These are phyloP conservation scores for Hypoxylon sp. DNA, from an alignment of 2,329 filamentous ascomycete genomes.

Conservation along the genomic window DNA sequence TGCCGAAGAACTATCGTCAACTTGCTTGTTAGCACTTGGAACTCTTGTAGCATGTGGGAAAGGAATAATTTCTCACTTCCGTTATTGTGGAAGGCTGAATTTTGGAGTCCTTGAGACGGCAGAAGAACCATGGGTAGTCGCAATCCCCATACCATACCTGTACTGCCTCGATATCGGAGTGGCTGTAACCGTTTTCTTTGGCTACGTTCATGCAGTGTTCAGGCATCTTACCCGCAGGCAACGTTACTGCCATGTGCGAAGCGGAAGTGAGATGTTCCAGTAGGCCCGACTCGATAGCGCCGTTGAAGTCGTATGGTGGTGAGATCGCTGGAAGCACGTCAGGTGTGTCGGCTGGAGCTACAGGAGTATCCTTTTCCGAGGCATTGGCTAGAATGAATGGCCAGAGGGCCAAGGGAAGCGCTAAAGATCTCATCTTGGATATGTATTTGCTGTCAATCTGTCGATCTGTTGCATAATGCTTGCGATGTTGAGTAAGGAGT, in stretches of 20 bases:
- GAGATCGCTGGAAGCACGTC: conserved; percentile 2
- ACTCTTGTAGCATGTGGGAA: not conserved
- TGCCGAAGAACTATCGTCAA: conserved; percentile 16
- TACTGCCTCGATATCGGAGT: conserved; percentile 20
- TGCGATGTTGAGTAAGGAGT: not conserved
- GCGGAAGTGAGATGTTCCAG: conserved; percentile 1
- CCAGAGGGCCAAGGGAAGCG: not conserved
- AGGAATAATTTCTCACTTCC: conserved; percentile 1
- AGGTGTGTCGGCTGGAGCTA: not conserved
- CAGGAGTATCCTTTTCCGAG: not conserved
- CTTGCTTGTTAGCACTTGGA: not conserved
- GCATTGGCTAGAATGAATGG: not conserved
- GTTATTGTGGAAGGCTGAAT: conserved; percentile 1
- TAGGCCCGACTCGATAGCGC: conserved; percentile 11
- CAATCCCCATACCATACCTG: conserved; percentile 19
- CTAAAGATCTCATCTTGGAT: conserved; percentile 1
- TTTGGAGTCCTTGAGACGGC: conserved; percentile 12
- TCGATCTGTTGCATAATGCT: not conserved
- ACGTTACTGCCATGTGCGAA: not conserved
- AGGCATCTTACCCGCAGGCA: conserved; percentile 3
- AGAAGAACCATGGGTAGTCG: conserved; percentile 20
- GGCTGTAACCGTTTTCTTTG: not conserved
- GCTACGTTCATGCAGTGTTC: conserved; percentile 12
- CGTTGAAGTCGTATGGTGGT: conserved; percentile 14
- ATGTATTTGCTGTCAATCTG: not conserved